Evolutionary conservation across 768 basidiomycete species (phyloP), one percentile per base, ranked within the genome.

Genomic region (Auricularia heimuer): DNA sequence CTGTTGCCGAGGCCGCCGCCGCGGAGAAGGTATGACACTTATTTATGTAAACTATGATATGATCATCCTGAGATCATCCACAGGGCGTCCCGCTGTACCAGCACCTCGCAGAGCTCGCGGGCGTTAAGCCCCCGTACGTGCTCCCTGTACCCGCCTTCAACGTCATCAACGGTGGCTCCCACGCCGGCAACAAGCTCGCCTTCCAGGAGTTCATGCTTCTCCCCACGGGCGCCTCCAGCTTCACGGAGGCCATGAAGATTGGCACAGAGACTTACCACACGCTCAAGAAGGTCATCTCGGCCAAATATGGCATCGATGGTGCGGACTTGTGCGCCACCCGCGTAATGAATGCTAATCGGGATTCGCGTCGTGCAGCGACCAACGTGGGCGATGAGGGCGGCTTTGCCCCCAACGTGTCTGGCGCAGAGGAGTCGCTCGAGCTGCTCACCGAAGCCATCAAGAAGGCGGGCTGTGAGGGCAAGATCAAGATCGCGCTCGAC

Each of bases 121-220:
- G 96, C 70, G 85, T 96, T 78, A 93, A 95, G 79, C 82, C 92
- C 63, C 96, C 97, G 56, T 98, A 88, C 77, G 83, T 93, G 67
- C 88, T 98, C 72, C 97, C 97, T 67, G 80, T 79, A 74, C 97
- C 97, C 61, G 87, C 92, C 66, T 94, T 99, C 85, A 99, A 99
- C 77, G 97, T 99, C 72, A 99, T 99, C 83, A 99, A 99, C 79
- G 97, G 97, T 77, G 97, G 97, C 69, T 98, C 96, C 68, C 97
- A 99, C 76, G 97, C 97, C 66, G 97, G 97, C 62, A 99, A 99
- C 85, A 95, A 96, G 79, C 90, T 99, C 68, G 97, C 97, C 45
- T 99, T 98, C 92, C 97, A 99, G 79, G 97, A 99, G 79, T 99
- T 99, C 83, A 98, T 99, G 97, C 84, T 99, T 70, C 84, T 98